Conservation (phyloP, 2,329 filamentous ascomycete species). For the Sarocladium strictum region DNA sequence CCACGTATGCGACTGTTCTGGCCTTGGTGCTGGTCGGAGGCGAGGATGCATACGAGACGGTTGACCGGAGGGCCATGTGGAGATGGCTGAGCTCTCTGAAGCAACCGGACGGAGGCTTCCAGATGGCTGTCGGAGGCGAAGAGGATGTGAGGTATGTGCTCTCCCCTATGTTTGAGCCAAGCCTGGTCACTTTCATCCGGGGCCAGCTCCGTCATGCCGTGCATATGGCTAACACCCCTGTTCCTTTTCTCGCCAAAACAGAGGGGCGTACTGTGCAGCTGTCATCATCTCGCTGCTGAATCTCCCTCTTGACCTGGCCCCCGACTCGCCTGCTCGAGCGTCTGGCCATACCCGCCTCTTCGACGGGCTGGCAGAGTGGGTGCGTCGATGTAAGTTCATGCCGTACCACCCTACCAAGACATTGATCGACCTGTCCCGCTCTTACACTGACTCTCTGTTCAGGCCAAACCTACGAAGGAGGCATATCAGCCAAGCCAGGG, state of each 20-base stretch:
- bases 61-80: constrained; percentile 85
- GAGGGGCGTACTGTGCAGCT: constrained; percentile 87
- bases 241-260: constrained; percentile 26
- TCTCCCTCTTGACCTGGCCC: constrained; percentile 72
- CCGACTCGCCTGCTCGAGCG: constrained; percentile 61
- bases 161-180: not conserved
- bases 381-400: constrained; percentile 63
- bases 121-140: constrained; percentile 79
- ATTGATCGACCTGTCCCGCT: constrained; percentile 13
- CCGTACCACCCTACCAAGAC: constrained; percentile 5
- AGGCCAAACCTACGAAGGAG: constrained; percentile 94
- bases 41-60: constrained; percentile 62
- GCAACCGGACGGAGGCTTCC: constrained; percentile 83
- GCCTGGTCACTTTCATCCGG: not conserved
- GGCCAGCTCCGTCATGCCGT: not conserved
- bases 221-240: constrained; percentile 2
- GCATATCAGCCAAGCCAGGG: constrained; percentile 78
- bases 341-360: constrained; percentile 60
- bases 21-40: constrained; percentile 75
- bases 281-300: constrained; percentile 78
- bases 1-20: constrained; percentile 79
- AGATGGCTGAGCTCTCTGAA: constrained; percentile 84
- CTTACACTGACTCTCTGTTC: constrained; percentile 14
- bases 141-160: constrained; percentile 74
- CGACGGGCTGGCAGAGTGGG: constrained; percentile 70